A percentile compares a stretch with the other conserved stretches of the same genome.
These are phyloP conservation scores for Ganoderma resinaceum DNA, from an alignment of 1,284 basidiomycete genomes.

Conservation along the genomic window DNA sequence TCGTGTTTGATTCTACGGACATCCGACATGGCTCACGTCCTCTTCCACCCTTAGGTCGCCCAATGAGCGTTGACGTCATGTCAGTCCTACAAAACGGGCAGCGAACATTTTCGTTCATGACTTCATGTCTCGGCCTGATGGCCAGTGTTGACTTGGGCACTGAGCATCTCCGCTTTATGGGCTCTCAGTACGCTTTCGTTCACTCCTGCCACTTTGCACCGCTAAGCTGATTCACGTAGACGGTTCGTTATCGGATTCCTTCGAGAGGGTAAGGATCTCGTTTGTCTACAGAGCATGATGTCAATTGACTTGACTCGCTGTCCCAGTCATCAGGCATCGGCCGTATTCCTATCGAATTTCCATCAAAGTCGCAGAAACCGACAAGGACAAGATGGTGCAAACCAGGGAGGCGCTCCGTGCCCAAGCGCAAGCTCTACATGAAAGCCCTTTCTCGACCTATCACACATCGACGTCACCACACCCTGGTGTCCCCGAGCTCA, in stretches of 20 bases:
- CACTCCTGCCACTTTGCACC: neutral
- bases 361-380: slow-evolving; percentile 73
- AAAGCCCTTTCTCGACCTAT: slow-evolving; percentile 7
- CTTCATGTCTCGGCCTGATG: slow-evolving; percentile 89
- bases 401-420: slow-evolving; percentile 27
- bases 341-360: slow-evolving; percentile 75
- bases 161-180: slow-evolving; percentile 91
- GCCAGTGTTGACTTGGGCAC: slow-evolving; percentile 92
- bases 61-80: slow-evolving; percentile 84
- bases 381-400: slow-evolving; percentile 78
- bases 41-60: slow-evolving; percentile 53
- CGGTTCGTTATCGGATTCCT: slow-evolving; percentile 90
- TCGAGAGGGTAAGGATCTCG: slow-evolving; percentile 60
- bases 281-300: slow-evolving; percentile 2
- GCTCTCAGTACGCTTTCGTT: slow-evolving; percentile 56
- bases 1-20: slow-evolving; percentile 7
- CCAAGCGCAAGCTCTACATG: slow-evolving; percentile 30
- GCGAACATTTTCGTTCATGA: slow-evolving; percentile 88
- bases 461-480: neutral
- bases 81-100: slow-evolving; percentile 76
- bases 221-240: slow-evolving; percentile 35
- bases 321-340: slow-evolving; percentile 69
- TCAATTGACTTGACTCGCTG: neutral
- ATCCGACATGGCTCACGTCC: slow-evolving; percentile 2
- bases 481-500: slow-evolving; percentile 48